Evolutionary conservation across 169 alveolate genomes (phyloP).

Genomic region (Eimeria brunetti): DNA sequence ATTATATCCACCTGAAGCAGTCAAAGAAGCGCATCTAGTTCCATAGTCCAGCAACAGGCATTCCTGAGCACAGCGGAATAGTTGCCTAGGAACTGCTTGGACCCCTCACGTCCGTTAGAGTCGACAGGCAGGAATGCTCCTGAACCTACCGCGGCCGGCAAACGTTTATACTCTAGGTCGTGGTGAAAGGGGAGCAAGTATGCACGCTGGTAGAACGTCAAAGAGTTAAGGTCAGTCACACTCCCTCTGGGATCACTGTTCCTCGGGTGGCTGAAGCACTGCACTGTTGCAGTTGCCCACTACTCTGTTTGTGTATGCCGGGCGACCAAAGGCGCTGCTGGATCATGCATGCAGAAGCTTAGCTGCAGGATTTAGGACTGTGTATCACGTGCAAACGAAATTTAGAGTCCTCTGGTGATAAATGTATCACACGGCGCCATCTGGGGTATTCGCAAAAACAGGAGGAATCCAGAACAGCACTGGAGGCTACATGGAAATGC

Average conservation of each 20-base stretch:
- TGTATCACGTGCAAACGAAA: neutral
- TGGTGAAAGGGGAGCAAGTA: neutral
- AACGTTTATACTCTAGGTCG: neutral
- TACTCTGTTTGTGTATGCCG: neutral
- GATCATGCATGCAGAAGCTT: neutral
- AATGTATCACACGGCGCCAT: neutral
- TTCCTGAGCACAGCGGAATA: neutral
- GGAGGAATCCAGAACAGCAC: too few relatives aligned
- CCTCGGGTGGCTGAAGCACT: too few relatives aligned
- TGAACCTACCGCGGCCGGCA: neutral
- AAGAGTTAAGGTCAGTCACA: too few relatives aligned
- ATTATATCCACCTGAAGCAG: neutral
- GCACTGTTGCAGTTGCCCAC: too few relatives aligned
- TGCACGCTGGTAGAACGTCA: neutral
- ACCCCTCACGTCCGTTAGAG: neutral
- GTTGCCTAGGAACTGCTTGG: neutral
- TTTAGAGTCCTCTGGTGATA: neutral
- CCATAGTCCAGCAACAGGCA: neutral
- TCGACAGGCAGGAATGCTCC: neutral
- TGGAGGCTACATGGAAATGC: too few relatives aligned
- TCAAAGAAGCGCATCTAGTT: neutral
- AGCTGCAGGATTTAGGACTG: neutral
- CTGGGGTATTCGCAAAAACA: too few relatives aligned
- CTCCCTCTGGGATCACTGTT: too few relatives aligned
- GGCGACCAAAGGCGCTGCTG: neutral